Base-by-base conservation (phyloP, 2,329 filamentous ascomycete genomes). In the Exserohilum rostratum region DNA sequence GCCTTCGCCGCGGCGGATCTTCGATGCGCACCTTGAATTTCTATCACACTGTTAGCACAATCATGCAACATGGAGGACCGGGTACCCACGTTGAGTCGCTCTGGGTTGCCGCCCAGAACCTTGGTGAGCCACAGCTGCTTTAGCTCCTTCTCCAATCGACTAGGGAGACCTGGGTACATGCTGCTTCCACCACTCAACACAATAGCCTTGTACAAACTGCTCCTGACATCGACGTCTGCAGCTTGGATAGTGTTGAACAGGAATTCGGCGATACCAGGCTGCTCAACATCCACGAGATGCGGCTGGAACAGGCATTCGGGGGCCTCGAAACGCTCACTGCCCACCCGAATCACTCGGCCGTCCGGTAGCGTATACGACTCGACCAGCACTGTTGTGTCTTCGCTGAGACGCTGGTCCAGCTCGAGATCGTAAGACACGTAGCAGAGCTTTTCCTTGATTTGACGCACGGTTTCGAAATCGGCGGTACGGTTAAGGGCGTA, bases 1-100 rank as follows among this genome's bases (percentile, higher is more conserved):
- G 95, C 78, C 93, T 85, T 80, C 95, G 86, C 79, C 95, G 86
- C 30, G 95, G 95, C 46, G 95, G 95, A 76, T 99, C 95, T 77
- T 99, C 95, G 82, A 99, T 98, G 77, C 95, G 87, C 64, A 99
- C 93, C 86, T 98, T 99, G 85, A 99, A 99, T 87, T 98, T 99
- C 87, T 87, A 66, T 44, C 6, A 37, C 18, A 2, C 17, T 47
- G 52, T 76, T 50, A 76, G 68, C 39, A 33, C 17, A 33, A 31
- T 34, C 37, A 40, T 43, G 25, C 31, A 29, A 40, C 11, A 38
- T 33, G 22, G 6, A 34, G 33, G 68, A 13, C 48, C 44, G 47
- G 20, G 51, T 46, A 70, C 83, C 65, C 75, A 86, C 84, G 70
- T 86, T 91, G 71, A 99, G 78, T 64, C 95, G 86, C 79, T 98